Conservation (phyloP, 2,329 filamentous ascomycete species). For the Colletotrichum liaoningense region DNA sequence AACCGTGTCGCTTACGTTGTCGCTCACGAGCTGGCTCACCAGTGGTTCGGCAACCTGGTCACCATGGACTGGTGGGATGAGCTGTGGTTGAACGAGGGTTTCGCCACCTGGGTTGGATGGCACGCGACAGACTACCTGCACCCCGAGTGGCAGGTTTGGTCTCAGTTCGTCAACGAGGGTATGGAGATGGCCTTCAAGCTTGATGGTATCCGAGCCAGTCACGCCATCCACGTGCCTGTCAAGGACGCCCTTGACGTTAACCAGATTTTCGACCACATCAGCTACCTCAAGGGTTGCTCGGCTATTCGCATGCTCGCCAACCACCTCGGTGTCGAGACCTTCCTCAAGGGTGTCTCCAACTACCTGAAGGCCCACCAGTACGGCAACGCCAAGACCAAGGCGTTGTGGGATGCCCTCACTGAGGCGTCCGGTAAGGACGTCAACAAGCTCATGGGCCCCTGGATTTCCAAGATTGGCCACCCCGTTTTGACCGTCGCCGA, state of each 20-base stretch:
- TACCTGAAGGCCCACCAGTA: conserved; percentile 93
- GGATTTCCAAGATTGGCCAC: conserved; percentile 96
- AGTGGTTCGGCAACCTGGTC: conserved; percentile 96
- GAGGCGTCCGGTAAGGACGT: conserved; percentile 91
- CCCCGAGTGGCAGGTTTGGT: conserved; percentile 98
- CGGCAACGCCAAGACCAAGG: conserved; percentile 89
- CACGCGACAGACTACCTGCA: conserved; percentile 90
- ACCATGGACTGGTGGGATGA: conserved; percentile 99
- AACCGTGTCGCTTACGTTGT: conserved; percentile 97
- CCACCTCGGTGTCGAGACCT: conserved; percentile 87
- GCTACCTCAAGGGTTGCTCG: conserved; percentile 95
- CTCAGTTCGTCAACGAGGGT: conserved; percentile 95
- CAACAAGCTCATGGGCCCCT: conserved; percentile 87
- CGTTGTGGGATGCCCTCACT: conserved; percentile 89
- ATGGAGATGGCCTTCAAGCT: conserved; percentile 92
- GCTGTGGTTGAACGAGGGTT: conserved; percentile 94
- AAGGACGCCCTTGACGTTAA: conserved; percentile 91
- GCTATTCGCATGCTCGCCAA: conserved; percentile 96
- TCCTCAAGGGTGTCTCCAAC: conserved; percentile 88
- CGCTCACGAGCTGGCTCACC: conserved; percentile 96
- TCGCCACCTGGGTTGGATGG: conserved; percentile 99
- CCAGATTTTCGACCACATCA: conserved; percentile 97
- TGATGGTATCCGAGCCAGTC: conserved; percentile 89
- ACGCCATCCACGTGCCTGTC: conserved; percentile 96
- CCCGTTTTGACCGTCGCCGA: conserved; percentile 90